These are phyloP conservation scores for Fusarium paranaense DNA, from an alignment of 2,329 filamentous ascomycete species.

Conservation along the genomic window DNA sequence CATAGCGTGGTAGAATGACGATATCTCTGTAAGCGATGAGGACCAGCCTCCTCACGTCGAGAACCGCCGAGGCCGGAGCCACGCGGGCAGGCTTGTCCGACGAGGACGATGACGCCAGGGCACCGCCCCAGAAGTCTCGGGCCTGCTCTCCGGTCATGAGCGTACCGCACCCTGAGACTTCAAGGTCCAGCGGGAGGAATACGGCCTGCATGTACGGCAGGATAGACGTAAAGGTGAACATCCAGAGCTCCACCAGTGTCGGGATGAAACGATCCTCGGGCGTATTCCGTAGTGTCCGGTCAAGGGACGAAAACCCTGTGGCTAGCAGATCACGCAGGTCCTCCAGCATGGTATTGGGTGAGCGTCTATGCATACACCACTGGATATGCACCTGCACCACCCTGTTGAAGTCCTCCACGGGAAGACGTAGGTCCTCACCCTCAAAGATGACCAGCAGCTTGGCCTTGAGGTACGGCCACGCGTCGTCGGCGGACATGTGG, in stretches of 20 bases:
- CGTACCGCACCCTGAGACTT: constrained; percentile 86
- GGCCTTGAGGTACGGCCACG: constrained; percentile 83
- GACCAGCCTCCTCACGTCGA: constrained; percentile 91
- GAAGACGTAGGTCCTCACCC: constrained; percentile 81
- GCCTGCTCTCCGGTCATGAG: constrained; percentile 84
- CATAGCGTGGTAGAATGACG: constrained; percentile 89
- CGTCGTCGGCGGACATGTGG: constrained; percentile 80
- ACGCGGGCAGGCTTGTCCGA: constrained; percentile 52
- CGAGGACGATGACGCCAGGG: constrained; percentile 58
- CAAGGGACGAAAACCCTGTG: constrained; percentile 88
- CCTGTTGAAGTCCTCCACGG: constrained; percentile 85
- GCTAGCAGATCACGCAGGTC: constrained; percentile 79
- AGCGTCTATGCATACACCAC: constrained; percentile 79
- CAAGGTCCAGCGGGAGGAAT: constrained; percentile 91
- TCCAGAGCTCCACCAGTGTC: constrained; percentile 92
- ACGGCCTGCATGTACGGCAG: constrained; percentile 95
- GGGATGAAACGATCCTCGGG: constrained; percentile 91
- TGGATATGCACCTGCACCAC: constrained; percentile 84
- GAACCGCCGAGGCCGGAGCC: constrained; percentile 64
- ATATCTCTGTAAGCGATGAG: constrained; percentile 89
- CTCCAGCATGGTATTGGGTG: constrained; percentile 78
- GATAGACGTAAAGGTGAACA: constrained; percentile 90
- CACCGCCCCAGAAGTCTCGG: constrained; percentile 88
- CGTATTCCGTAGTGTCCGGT: constrained; percentile 82
- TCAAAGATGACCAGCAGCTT: constrained; percentile 84